Conservation (phyloP, 1,284 basidiomycete species). For the Tilletia walkeri region DNA sequence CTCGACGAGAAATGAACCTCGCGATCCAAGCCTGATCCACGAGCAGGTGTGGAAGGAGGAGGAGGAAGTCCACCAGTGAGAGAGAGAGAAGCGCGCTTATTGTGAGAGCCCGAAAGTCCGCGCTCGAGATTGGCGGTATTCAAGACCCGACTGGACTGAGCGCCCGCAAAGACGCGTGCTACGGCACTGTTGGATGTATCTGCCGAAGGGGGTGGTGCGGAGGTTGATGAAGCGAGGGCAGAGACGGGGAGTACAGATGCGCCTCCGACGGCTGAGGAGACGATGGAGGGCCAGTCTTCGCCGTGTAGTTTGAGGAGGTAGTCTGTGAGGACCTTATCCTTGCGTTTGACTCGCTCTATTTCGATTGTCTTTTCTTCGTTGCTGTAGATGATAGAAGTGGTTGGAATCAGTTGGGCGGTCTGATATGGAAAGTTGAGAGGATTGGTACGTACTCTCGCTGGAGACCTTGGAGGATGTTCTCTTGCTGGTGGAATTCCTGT, state of each 20-base stretch:
- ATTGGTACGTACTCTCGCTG: constrained; percentile 30
- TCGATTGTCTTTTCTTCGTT: constrained; percentile 49
- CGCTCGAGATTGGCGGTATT: constrained; percentile 13
- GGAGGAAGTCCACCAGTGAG: no score
- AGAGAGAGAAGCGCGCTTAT: no score
- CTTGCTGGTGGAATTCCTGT: constrained; percentile 43
- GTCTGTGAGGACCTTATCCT: constrained; percentile 38
- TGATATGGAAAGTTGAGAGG: background rate
- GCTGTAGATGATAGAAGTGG: constrained; percentile 13
- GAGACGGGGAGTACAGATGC: constrained; percentile 10
- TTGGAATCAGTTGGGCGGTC: background rate
- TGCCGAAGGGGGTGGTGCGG: no score
- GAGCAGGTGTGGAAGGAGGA: no score
- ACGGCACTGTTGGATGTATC: constrained; percentile 21
- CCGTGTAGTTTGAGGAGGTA: constrained; percentile 38
- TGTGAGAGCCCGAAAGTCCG: background rate
- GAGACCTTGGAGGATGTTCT: constrained; percentile 46
- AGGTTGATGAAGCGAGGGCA: background rate
- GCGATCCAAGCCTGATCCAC: background rate
- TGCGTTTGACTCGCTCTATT: constrained; percentile 36
- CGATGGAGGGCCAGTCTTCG: constrained; percentile 40
- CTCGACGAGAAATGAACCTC: constrained; percentile 19
- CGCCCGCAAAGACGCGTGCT: constrained; percentile 21
- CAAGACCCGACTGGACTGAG: background rate
- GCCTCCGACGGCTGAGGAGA: constrained; percentile 15